phyloP scores from a whole-genome alignment of 208 protist genomes.

The Trypanosoma scelopori region DNA sequence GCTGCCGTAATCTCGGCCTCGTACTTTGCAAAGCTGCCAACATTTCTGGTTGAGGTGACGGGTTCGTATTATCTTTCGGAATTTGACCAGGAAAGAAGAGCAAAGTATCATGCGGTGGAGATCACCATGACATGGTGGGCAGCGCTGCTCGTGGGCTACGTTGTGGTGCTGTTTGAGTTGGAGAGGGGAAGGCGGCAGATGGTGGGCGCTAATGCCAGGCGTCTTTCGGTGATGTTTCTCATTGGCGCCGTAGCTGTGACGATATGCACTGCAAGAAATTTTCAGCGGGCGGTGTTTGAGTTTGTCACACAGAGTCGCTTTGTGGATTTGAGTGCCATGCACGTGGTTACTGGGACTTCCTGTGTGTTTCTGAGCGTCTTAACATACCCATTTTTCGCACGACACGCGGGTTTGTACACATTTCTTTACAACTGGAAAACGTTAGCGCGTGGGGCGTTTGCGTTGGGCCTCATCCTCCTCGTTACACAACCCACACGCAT shows the following conservation, averaged over 20 bases:
- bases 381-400: constrained; percentile 55
- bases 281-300: constrained; percentile 81
- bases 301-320: constrained; percentile 80
- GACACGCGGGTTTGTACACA: constrained; percentile 41
- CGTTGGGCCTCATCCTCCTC: constrained; percentile 31
- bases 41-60: constrained; percentile 78
- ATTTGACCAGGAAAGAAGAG: constrained; percentile 2
- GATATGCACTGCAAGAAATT: constrained; percentile 64
- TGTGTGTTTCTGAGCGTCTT: constrained; percentile 55
- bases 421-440: constrained; percentile 18
- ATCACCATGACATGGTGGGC: constrained; percentile 49
- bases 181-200: constrained; percentile 37
- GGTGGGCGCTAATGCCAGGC: constrained; percentile 29
- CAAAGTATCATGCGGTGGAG: constrained; percentile 13
- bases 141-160: constrained; percentile 47
- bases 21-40: constrained; percentile 76
- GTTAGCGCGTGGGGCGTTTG: constrained; percentile 10
- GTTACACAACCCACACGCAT: constrained; percentile 29
- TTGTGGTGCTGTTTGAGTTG: constrained; percentile 58
- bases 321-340: constrained; percentile 41
- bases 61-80: constrained; percentile 67
- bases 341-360: constrained; percentile 58
- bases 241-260: constrained; percentile 34
- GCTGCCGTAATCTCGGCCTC: constrained; percentile 62
- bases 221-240: constrained; percentile 38